Conservation (phyloP, 768 basidiomycete species). For the Calocybe cyanea region DNA sequence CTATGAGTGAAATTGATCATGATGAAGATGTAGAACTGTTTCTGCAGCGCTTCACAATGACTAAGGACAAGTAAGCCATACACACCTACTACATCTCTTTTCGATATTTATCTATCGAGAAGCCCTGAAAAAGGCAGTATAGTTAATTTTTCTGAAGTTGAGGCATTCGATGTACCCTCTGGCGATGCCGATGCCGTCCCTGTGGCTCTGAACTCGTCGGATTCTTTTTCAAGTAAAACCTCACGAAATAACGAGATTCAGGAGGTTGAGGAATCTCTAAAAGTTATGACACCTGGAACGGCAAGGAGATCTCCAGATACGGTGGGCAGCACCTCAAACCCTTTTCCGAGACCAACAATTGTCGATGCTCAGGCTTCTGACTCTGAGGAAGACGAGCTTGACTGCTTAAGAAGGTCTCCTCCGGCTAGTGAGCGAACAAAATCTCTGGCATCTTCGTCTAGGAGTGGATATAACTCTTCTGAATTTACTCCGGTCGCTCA, state of each 20-base stretch:
- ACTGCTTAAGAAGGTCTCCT: constrained; percentile 31
- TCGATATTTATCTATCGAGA: constrained; percentile 10
- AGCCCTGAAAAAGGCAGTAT: constrained; percentile 42
- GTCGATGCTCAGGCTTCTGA: constrained; percentile 15
- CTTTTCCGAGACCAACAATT: no score
- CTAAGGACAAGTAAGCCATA: constrained; percentile 39
- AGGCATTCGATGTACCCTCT: constrained; percentile 19
- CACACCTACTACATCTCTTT: constrained; percentile 4
- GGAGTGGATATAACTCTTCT: no score
- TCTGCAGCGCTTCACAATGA: constrained; percentile 53
- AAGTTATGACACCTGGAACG: no score
- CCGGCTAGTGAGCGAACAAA: constrained; percentile 9
- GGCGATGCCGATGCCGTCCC: background rate
- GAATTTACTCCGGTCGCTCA: no score
- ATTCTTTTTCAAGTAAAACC: background rate
- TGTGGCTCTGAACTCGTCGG: no score
- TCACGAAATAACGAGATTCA: background rate
- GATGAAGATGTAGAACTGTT: constrained; percentile 47
- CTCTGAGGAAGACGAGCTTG: constrained; percentile 37
- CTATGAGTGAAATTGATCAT: constrained; percentile 35
- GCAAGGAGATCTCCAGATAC: no score
- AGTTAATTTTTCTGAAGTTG: constrained; percentile 28
- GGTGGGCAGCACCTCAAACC: no score
- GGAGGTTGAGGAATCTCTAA: background rate
- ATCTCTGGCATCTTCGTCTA: background rate